A percentile compares a stretch with the other conserved stretches of the same genome.
Evolutionary conservation across 495 filamentous ascomycete species (phyloP).

Genomic region (Pyrenula massariospora): DNA sequence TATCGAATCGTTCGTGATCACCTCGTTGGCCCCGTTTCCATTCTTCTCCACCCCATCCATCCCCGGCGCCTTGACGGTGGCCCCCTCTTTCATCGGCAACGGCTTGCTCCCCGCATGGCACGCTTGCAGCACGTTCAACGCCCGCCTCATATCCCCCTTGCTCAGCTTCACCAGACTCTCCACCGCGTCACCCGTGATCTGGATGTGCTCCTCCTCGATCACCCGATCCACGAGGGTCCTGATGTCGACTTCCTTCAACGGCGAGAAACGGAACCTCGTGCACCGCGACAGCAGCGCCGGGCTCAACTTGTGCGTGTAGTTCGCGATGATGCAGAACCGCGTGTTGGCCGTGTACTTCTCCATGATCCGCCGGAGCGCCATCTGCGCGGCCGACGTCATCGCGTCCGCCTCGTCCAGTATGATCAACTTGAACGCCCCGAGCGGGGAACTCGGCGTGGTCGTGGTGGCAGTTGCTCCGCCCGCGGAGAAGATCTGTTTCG

Average conservation of each 20-base stretch:
- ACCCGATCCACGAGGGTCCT: constrained; percentile 75
- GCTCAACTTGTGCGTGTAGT: constrained; percentile 98
- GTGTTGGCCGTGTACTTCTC: constrained; percentile 98
- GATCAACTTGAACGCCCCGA: constrained; percentile 85
- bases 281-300: constrained; percentile 87
- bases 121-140: constrained; percentile 90
- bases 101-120: constrained; percentile 87
- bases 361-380: constrained; percentile 96
- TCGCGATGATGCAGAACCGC: constrained; percentile 96
- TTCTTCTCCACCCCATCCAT: constrained; percentile 37
- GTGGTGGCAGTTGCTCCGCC: constrained; percentile 32
- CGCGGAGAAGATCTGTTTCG: constrained; percentile 55
- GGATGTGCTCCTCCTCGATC: constrained; percentile 74
- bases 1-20: constrained; percentile 82
- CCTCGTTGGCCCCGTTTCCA: constrained; percentile 46
- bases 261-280: constrained; percentile 91
- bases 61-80: constrained; percentile 38
- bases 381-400: constrained; percentile 94
- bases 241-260: constrained; percentile 80
- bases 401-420: constrained; percentile 97
- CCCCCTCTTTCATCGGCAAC: constrained; percentile 39
- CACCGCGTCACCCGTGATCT: constrained; percentile 66
- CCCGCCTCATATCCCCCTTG: constrained; percentile 92
- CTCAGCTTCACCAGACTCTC: constrained; percentile 75
- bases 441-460: constrained; percentile 18